phyloP scores from a whole-genome alignment of 495 filamentous ascomycete species.

The Friedmanniomyces endolithicus region DNA sequence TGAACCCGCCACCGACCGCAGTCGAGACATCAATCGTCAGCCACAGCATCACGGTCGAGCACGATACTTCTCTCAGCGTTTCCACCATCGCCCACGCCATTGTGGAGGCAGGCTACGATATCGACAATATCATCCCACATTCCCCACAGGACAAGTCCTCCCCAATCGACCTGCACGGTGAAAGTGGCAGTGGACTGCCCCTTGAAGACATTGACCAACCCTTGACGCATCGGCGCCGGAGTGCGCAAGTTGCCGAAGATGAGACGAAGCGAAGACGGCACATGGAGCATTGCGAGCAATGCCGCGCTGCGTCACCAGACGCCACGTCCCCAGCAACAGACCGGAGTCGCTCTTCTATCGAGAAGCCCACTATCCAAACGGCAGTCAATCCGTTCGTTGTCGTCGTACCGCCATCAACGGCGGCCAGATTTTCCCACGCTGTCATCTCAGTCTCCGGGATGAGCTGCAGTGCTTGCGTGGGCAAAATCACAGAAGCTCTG shows the following conservation, averaged over 20 bases:
- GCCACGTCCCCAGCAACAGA: background rate
- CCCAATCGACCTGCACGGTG: background rate
- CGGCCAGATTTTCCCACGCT: background rate
- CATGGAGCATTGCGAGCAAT: conserved; percentile 1
- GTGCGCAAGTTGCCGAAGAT: background rate
- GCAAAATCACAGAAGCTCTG: conserved; percentile 41
- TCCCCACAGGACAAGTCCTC: background rate
- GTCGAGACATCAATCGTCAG: conserved; percentile 43
- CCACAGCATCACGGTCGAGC: conserved; percentile 35
- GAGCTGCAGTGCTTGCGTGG: conserved; percentile 53
- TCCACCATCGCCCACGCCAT: conserved; percentile 13
- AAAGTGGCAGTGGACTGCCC: background rate
- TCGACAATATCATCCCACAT: background rate
- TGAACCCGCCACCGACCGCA: conserved; percentile 30
- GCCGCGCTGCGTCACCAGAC: background rate
- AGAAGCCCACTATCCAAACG: background rate
- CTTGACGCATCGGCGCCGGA: background rate
- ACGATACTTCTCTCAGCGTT: background rate
- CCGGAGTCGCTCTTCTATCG: background rate
- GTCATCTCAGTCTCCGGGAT: conserved; percentile 46
- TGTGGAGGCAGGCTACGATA: conserved; percentile 12
- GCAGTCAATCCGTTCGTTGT: background rate
- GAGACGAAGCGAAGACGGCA: background rate
- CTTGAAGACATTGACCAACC: background rate
- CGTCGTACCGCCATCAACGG: background rate